phyloP scores from a whole-genome alignment of 257 asterid genomes.

The Solanum habrochaites region DNA sequence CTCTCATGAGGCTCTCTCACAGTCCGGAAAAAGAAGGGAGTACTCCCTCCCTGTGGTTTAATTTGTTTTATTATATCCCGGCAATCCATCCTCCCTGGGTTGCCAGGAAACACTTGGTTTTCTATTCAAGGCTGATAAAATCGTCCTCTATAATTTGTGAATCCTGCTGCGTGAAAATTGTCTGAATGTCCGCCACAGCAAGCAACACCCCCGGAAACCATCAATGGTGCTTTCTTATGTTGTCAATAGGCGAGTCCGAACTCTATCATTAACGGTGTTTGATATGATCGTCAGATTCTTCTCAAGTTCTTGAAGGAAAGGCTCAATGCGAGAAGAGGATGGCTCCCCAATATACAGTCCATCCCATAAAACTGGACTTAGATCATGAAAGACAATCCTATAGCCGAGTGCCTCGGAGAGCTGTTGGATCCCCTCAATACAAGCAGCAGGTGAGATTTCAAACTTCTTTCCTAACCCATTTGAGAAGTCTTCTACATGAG shows the following conservation, averaged over 20 bases:
- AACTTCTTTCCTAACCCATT: conserved; percentile 56
- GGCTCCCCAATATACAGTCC: conserved; percentile 71
- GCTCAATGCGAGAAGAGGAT: conserved; percentile 71
- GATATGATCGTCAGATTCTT: conserved; percentile 51
- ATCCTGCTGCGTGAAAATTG: conserved; percentile 57
- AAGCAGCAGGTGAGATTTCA: conserved; percentile 71
- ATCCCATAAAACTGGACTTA: conserved; percentile 59
- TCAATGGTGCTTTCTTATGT: conserved; percentile 82
- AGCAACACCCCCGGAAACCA: conserved; percentile 72
- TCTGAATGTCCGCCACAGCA: conserved; percentile 92
- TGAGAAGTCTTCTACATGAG: conserved; percentile 71
- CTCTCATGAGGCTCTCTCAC: conserved; percentile 65
- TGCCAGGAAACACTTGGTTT: conserved; percentile 84
- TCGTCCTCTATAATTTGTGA: conserved; percentile 74
- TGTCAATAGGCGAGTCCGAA: conserved; percentile 66
- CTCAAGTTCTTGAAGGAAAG: conserved; percentile 77
- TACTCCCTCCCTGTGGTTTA: conserved; percentile 59
- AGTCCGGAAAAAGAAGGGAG: conserved; percentile 59
- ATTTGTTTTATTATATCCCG: conserved; percentile 59
- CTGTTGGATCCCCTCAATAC: conserved; percentile 86
- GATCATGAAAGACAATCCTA: conserved; percentile 70
- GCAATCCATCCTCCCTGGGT: conserved; percentile 90
- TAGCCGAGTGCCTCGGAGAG: conserved; percentile 68
- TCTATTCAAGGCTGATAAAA: conserved; percentile 74
- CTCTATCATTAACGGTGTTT: conserved; percentile 66